These are phyloP conservation scores for Geranium brycei DNA, from an alignment of 345 rosid species.

Conservation along the genomic window DNA sequence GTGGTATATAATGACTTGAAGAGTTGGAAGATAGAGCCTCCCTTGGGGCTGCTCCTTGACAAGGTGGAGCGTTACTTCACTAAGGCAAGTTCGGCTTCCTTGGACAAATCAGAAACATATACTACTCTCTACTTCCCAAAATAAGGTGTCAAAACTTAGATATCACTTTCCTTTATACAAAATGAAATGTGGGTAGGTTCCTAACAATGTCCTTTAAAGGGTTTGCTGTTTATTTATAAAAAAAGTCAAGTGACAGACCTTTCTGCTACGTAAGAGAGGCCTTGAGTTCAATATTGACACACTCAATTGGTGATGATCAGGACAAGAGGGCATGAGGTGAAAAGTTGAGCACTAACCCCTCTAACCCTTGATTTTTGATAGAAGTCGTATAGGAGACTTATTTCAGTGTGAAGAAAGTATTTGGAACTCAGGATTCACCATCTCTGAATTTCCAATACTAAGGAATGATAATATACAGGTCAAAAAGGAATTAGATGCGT, in stretches of 20 bases:
- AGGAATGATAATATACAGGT: conserved; percentile 24
- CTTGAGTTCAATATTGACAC: no score
- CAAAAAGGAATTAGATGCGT: conserved; percentile 58
- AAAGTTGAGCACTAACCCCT: no score
- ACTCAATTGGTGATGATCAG: no score
- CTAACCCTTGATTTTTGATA: no score
- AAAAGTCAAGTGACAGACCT: not conserved
- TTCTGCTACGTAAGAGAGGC: not conserved
- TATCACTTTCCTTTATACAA: not conserved
- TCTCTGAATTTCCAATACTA: not conserved
- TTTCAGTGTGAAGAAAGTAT: no score
- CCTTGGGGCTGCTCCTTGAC: conserved; percentile 57
- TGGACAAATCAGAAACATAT: no score
- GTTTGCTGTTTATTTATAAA: not conserved
- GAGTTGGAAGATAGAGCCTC: conserved; percentile 53
- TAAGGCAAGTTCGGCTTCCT: conserved; percentile 32
- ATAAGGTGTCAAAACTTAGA: not conserved
- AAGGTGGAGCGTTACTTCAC: conserved; percentile 65
- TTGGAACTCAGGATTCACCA: not conserved
- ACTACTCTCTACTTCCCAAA: not conserved
- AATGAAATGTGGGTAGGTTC: not conserved
- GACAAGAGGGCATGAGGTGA: no score
- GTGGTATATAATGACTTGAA: conserved; percentile 43
- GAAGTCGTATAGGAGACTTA: no score
- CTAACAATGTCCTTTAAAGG: no score